Percentiles rank a stretch among this genome's conserved stretches.
Conservation (phyloP, 768 basidiomycete species). For the Macrolepiota dolichaula region DNA sequence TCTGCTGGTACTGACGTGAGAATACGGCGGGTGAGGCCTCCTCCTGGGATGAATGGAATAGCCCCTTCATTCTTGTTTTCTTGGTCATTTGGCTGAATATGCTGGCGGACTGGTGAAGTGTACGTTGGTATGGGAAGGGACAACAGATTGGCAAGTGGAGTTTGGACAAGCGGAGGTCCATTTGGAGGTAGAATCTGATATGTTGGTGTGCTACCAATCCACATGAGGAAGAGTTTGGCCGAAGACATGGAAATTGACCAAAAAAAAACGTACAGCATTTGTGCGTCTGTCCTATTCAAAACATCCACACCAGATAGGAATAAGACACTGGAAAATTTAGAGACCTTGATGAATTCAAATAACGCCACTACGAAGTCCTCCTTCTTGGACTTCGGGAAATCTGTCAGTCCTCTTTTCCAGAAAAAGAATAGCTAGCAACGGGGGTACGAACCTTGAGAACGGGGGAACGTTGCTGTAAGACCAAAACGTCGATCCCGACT, state of each 20-base stretch:
- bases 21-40: conserved; percentile 68
- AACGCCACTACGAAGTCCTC: conserved; percentile 60
- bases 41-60: conserved; percentile 76
- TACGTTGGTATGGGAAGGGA: conserved; percentile 53
- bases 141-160: conserved; percentile 39
- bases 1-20: conserved; percentile 50
- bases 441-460: conserved; percentile 57
- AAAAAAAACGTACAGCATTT: conserved; percentile 60
- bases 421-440: conserved; percentile 1
- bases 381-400: conserved; percentile 52
- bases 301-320: conserved; percentile 76
- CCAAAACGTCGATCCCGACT: conserved; percentile 42
- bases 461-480: conserved; percentile 80
- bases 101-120: conserved; percentile 40
- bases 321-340: conserved; percentile 48
- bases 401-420: background rate
- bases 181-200: conserved; percentile 49
- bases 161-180: conserved; percentile 40
- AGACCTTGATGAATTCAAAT: conserved; percentile 51
- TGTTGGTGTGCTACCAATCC: conserved; percentile 53
- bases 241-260: background rate
- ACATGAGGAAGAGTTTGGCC: background rate
- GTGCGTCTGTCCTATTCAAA: conserved; percentile 68
- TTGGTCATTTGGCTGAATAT: conserved; percentile 21
- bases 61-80: conserved; percentile 23